Evolutionary conservation across 306 rosid species (phyloP).

Genomic region (Glycyrrhiza uralensis): DNA sequence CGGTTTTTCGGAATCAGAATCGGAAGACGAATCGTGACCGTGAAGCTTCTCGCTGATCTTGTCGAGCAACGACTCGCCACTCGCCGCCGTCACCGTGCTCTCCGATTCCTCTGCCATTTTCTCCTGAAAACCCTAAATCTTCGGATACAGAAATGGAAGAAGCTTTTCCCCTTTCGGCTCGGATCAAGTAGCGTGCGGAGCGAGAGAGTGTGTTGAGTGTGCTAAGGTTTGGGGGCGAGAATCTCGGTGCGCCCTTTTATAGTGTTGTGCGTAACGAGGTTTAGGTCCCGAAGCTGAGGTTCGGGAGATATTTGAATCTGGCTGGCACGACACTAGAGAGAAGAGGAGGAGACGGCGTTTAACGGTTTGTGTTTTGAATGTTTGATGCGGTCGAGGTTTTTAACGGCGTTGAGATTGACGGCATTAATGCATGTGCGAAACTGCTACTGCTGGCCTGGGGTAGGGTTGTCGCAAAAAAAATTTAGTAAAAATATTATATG

Average conservation of each 20-base stretch:
- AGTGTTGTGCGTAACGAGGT: conserved; percentile 33
- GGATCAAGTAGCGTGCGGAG: not conserved
- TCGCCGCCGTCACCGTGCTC: conserved; percentile 28
- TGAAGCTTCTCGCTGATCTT: conserved; percentile 71
- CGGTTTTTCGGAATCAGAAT: conserved; percentile 55
- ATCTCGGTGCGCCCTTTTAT: conserved; percentile 24
- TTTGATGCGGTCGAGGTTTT: not conserved
- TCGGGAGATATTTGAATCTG: conserved; percentile 31
- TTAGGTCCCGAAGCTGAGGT: conserved; percentile 26
- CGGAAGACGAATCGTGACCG: conserved; percentile 43
- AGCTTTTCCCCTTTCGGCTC: conserved; percentile 10
- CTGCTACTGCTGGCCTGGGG: not conserved
- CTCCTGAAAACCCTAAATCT: conserved; percentile 29
- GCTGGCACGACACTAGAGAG: not conserved
- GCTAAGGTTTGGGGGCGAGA: conserved; percentile 21
- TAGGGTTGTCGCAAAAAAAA: too few relatives aligned
- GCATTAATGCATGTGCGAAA: not conserved
- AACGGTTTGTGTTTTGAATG: not conserved
- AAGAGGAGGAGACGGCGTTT: conserved; percentile 27
- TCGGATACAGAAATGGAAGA: not conserved
- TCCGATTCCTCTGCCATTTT: conserved; percentile 70
- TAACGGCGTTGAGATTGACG: conserved; percentile 27
- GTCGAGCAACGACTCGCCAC: conserved; percentile 50
- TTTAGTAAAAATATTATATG: too few relatives aligned
- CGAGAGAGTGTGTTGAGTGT: not conserved